Percentiles rank a stretch among this genome's conserved stretches.
Evolutionary conservation across 2,329 filamentous ascomycete genomes (phyloP).

Genomic region (Hypoxylon sp.): DNA sequence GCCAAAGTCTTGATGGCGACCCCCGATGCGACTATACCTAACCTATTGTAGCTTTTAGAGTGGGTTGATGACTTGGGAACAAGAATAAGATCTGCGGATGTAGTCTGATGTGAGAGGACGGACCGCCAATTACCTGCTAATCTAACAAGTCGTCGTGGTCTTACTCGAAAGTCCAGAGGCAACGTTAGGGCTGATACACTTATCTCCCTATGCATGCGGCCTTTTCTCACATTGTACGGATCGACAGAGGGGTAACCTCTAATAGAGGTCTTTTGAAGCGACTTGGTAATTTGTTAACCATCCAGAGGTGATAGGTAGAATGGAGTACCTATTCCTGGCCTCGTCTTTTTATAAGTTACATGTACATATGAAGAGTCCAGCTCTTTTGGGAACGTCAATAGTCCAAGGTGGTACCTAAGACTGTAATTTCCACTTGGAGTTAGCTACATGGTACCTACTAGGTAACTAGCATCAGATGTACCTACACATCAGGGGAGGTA

Average conservation of each 20-base stretch:
- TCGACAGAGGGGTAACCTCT: constrained; percentile 34
- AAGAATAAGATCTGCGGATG: constrained; percentile 25
- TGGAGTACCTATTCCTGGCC: too few species aligned
- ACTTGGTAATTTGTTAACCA: neutral
- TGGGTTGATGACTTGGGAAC: constrained; percentile 14
- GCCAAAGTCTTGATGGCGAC: constrained; percentile 8
- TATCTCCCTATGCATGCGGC: constrained; percentile 18
- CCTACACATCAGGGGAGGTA: constrained; percentile 6
- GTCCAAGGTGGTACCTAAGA: neutral
- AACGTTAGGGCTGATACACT: constrained; percentile 24
- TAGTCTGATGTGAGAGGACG: constrained; percentile 38
- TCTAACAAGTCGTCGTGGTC: constrained; percentile 1
- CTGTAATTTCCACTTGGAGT: constrained; percentile 15
- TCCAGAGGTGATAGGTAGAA: neutral
- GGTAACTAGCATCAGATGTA: neutral
- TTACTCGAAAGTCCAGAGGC: constrained; percentile 22
- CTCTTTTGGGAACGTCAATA: neutral
- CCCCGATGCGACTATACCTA: constrained; percentile 25
- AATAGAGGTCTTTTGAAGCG: constrained; percentile 17
- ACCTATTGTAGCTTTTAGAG: constrained; percentile 14
- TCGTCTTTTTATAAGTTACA: neutral
- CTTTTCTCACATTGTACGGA: constrained; percentile 31
- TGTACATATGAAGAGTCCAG: too few species aligned
- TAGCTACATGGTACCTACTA: constrained; percentile 11
- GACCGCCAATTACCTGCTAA: constrained; percentile 26